Conservation (phyloP, 2,329 filamentous ascomycete genomes). For the Aspergillus melleus region DNA sequence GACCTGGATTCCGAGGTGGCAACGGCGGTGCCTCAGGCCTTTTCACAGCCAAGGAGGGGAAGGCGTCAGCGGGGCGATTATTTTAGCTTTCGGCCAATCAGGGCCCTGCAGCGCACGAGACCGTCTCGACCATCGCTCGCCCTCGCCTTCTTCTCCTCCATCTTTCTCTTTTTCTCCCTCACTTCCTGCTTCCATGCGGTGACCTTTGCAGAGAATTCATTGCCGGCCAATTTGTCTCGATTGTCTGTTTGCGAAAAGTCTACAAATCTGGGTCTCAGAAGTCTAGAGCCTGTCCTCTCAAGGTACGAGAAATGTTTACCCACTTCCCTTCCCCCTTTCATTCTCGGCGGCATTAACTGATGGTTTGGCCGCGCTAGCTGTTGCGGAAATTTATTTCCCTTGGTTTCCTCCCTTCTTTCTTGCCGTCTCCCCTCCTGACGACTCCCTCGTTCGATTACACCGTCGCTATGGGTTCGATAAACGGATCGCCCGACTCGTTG, state of each 20-base stretch:
- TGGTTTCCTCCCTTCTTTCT: not conserved
- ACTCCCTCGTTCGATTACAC: not conserved
- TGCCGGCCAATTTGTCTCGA: constrained; percentile 17
- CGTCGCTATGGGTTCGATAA: constrained; percentile 27
- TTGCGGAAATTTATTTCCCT: not conserved
- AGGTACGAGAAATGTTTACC: not conserved
- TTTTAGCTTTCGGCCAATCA: constrained; percentile 8
- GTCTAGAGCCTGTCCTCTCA: not conserved
- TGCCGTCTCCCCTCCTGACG: not conserved
- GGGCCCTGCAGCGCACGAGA: constrained; percentile 6
- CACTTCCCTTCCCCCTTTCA: not conserved
- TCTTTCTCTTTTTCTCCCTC: constrained; percentile 12
- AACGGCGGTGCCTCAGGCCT: not conserved
- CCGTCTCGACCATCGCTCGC: constrained; percentile 5
- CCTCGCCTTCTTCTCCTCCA: constrained; percentile 17
- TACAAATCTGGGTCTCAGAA: not conserved
- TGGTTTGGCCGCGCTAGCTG: not conserved
- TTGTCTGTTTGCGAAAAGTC: not conserved
- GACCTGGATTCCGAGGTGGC: not conserved
- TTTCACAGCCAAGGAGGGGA: not conserved
- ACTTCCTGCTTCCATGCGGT: constrained; percentile 8
- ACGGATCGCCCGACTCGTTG: constrained; percentile 13
- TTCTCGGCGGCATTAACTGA: not conserved
- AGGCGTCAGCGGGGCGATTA: not conserved
- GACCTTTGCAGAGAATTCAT: constrained; percentile 10